Evolutionary conservation across 495 filamentous ascomycete species (phyloP).

Genomic region (Penicillium steckii): DNA sequence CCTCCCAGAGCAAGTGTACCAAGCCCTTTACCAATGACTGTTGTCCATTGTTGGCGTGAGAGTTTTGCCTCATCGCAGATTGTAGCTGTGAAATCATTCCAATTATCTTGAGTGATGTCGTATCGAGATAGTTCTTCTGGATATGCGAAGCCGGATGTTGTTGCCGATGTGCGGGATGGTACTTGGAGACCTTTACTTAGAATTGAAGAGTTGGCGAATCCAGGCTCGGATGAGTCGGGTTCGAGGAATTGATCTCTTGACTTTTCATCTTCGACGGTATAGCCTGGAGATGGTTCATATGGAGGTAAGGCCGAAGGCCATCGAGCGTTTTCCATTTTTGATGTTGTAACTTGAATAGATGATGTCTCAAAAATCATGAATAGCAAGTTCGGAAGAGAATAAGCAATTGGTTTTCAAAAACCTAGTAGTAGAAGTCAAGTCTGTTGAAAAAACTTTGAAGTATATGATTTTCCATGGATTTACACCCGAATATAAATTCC

Average conservation of each 20-base stretch:
- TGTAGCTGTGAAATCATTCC: constrained; percentile 30
- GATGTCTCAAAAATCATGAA: too few relatives aligned
- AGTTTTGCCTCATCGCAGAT: constrained; percentile 32
- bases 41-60: constrained; percentile 33
- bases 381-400: too few relatives aligned
- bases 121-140: constrained; percentile 23
- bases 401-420: too few relatives aligned
- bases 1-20: constrained; percentile 34
- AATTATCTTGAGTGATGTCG: constrained; percentile 24
- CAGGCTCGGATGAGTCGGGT: constrained; percentile 15
- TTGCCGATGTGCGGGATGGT: constrained; percentile 24
- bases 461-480: background rate
- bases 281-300: constrained; percentile 7
- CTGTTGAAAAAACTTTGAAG: too few relatives aligned
- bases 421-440: background rate
- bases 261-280: constrained; percentile 4
- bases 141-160: constrained; percentile 37
- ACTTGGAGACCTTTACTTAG: constrained; percentile 34
- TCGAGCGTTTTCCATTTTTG: constrained; percentile 1
- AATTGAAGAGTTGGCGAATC: constrained; percentile 16
- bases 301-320: constrained; percentile 7
- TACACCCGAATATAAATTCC: background rate
- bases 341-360: background rate
- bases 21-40: constrained; percentile 31
- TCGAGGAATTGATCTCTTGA: constrained; percentile 5